phyloP scores from a whole-genome alignment of 139 green algal genomes.

The Desmodesmus armatus region DNA sequence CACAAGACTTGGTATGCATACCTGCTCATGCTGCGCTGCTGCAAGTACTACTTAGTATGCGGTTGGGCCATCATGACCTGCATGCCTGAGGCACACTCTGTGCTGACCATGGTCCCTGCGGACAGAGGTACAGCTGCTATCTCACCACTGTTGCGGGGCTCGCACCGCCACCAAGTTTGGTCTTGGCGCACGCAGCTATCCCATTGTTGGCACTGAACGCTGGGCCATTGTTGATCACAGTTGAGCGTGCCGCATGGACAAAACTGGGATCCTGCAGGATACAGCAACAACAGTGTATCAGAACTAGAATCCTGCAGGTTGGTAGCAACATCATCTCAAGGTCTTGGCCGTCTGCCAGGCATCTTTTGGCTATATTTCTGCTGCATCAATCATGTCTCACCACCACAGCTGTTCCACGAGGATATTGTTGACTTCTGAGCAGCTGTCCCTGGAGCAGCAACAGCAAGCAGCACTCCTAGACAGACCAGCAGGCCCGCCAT shows the following conservation, averaged over 20 bases:
- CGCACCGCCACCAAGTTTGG: slow-evolving; percentile 16
- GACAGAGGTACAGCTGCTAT: no score
- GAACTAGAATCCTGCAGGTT: background rate
- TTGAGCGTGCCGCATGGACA: slow-evolving; percentile 24
- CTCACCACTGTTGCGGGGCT: slow-evolving; percentile 10
- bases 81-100: no score
- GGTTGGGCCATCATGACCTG: no score
- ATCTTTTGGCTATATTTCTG: no score
- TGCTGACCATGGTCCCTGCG: no score
- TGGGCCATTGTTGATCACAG: slow-evolving; percentile 38
- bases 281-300: background rate
- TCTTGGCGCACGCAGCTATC: slow-evolving; percentile 23
- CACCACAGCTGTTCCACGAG: slow-evolving; percentile 19
- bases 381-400: background rate
- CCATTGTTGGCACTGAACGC: slow-evolving; percentile 8
- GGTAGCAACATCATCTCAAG: background rate
- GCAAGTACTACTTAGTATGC: no score
- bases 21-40: background rate
- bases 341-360: background rate
- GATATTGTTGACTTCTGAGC: no score
- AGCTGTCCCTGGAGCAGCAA: no score
- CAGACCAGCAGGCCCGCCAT: no score
- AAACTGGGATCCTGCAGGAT: background rate
- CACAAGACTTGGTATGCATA: no score
- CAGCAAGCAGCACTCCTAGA: no score